phyloP scores from a whole-genome alignment of 768 basidiomycete genomes.

The Rhodocollybia butyracea region DNA sequence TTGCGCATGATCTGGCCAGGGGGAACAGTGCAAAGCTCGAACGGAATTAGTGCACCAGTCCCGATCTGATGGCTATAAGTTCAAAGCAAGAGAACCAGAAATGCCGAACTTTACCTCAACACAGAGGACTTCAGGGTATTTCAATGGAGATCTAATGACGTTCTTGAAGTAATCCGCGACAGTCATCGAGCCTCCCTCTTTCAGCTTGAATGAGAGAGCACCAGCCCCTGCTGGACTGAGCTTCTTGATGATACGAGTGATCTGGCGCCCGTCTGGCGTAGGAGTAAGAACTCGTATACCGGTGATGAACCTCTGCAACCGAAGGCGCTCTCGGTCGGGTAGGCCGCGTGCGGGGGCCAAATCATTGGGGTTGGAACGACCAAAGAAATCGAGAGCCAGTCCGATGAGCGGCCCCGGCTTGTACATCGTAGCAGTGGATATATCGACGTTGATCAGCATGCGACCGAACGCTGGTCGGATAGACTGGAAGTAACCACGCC shows the following conservation, averaged over 20 bases:
- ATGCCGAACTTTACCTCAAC: conserved; percentile 45
- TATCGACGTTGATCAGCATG: conserved; percentile 70
- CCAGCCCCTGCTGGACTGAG: conserved; percentile 52
- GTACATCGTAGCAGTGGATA: conserved; percentile 72
- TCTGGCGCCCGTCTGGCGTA: conserved; percentile 23
- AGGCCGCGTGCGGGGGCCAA: conserved; percentile 41
- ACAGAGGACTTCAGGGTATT: conserved; percentile 63
- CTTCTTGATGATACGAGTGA: conserved; percentile 61
- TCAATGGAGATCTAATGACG: conserved; percentile 49
- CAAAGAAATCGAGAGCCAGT: conserved; percentile 51
- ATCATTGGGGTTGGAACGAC: conserved; percentile 21
- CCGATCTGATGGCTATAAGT: no score
- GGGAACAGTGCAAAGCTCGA: conserved; percentile 59
- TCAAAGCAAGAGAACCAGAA: neutral
- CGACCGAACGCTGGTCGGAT: conserved; percentile 59
- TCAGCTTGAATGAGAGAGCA: conserved; percentile 42
- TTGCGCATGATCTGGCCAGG: conserved; percentile 70
- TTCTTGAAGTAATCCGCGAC: conserved; percentile 55
- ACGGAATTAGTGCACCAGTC: conserved; percentile 55
- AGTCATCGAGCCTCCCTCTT: conserved; percentile 42
- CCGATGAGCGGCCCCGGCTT: conserved; percentile 51
- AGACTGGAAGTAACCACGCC: conserved; percentile 76
- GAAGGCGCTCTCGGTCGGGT: conserved; percentile 53
- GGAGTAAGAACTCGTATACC: conserved; percentile 49
- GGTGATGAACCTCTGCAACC: conserved; percentile 53